Conservation (phyloP, 106 monocot genomes). For the Xerophyta viscosa region DNA sequence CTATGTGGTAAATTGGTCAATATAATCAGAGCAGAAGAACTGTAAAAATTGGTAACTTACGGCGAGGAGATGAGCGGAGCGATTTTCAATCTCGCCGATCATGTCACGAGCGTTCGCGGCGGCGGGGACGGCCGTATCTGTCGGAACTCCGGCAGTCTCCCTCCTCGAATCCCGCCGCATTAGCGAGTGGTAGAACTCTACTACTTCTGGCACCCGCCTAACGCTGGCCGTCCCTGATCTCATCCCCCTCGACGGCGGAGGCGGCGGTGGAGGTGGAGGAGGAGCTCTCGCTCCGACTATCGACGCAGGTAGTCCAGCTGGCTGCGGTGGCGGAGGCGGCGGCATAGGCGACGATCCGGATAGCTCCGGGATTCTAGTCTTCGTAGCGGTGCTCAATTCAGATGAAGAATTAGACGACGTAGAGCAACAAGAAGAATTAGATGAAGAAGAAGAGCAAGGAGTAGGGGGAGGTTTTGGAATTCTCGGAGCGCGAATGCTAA, state of each 20-base stretch:
- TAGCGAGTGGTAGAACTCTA: slow-evolving; percentile 95
- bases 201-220: slow-evolving; percentile 83
- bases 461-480: slow-evolving; percentile 69
- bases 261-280: slow-evolving; percentile 63
- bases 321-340: slow-evolving; percentile 11
- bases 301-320: not conserved
- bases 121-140: slow-evolving; percentile 17
- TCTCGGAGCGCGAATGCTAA: slow-evolving; percentile 26
- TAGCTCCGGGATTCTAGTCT: slow-evolving; percentile 8
- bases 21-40: no score
- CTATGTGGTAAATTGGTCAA: no score
- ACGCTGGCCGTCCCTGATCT: slow-evolving; percentile 25
- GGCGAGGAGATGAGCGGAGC: slow-evolving; percentile 86
- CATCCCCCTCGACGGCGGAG: slow-evolving; percentile 28
- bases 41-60: slow-evolving; percentile 28
- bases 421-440: slow-evolving; percentile 11
- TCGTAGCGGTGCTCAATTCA: slow-evolving; percentile 7
- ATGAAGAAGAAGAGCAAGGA: slow-evolving; percentile 7
- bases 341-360: slow-evolving; percentile 18
- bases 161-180: slow-evolving; percentile 83
- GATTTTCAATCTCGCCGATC: slow-evolving; percentile 99
- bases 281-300: not conserved
- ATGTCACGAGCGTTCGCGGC: slow-evolving; percentile 63
- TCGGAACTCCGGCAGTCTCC: slow-evolving; percentile 28
- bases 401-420: slow-evolving; percentile 17